phyloP scores from a whole-genome alignment of 1,284 basidiomycete species.

The Kalmanozyma brasiliensis region DNA sequence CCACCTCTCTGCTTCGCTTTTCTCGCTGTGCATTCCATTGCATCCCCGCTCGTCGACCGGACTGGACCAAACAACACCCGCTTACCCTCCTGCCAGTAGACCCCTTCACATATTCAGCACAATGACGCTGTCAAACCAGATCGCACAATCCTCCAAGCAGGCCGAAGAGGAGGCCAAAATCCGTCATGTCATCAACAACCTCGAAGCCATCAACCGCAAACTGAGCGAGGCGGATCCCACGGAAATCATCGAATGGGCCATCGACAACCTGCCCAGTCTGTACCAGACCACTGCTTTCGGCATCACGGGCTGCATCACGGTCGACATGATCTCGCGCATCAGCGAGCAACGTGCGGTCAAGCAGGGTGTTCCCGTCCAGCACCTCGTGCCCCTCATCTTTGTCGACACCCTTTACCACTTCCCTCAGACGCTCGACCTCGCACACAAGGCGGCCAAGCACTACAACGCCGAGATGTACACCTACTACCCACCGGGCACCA shows the following conservation, averaged over 20 bases:
- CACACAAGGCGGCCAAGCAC: conserved; percentile 79
- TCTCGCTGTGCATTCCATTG: too few relatives aligned
- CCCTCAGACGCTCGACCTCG: conserved; percentile 87
- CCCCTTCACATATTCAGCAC: neutral
- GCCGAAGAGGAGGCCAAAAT: conserved; percentile 48
- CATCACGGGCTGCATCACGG: conserved; percentile 66
- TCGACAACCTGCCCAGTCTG: conserved; percentile 66
- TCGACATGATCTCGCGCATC: conserved; percentile 64
- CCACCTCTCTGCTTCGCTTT: too few relatives aligned
- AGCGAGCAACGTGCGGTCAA: conserved; percentile 53
- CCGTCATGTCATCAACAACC: conserved; percentile 45
- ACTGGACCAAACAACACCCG: too few relatives aligned
- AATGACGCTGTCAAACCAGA: conserved; percentile 32
- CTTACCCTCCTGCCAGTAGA: too few relatives aligned
- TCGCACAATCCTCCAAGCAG: conserved; percentile 45
- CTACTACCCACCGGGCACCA: conserved; percentile 81
- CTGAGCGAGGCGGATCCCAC: conserved; percentile 59
- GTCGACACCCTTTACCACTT: conserved; percentile 96
- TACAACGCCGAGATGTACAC: conserved; percentile 81
- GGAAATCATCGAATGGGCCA: conserved; percentile 65
- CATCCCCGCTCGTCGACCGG: too few relatives aligned
- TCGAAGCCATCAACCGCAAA: conserved; percentile 62
- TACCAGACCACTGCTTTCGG: conserved; percentile 68
- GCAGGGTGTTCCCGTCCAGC: conserved; percentile 34
- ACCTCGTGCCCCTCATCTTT: conserved; percentile 68